Percentiles rank a stretch among this genome's conserved stretches.
Conservation (phyloP, 148 eudicot species). For the Vaccinium macrocarpon region DNA sequence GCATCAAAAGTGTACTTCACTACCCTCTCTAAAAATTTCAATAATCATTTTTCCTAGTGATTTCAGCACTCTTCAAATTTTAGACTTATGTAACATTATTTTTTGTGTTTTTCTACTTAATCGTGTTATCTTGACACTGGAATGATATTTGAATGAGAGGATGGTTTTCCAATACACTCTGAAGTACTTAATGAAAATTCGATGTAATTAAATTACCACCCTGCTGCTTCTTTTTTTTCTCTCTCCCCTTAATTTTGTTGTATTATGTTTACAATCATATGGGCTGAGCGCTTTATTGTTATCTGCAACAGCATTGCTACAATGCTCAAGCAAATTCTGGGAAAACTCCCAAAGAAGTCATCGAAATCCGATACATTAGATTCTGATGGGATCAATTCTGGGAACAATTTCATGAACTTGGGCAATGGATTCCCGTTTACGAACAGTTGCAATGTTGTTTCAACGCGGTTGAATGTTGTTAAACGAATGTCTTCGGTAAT, state of each 20-base stretch:
- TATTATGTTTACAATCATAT: background rate
- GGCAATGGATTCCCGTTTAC: conserved; percentile 30
- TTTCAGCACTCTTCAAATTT: no score
- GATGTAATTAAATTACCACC: background rate
- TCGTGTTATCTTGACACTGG: background rate
- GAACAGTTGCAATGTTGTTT: conserved; percentile 32
- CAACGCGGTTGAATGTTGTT: conserved; percentile 33
- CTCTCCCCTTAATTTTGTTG: background rate
- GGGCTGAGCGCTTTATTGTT: conserved; percentile 6
- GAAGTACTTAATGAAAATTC: background rate
- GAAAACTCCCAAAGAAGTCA: conserved; percentile 43
- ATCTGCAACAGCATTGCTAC: conserved; percentile 12
- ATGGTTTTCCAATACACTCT: background rate
- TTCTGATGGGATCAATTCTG: conserved; percentile 30
- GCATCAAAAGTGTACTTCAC: background rate
- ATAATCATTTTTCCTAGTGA: no score
- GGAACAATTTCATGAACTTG: conserved; percentile 23
- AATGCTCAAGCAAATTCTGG: conserved; percentile 45
- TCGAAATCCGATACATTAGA: conserved; percentile 32
- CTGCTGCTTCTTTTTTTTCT: background rate
- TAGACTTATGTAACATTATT: no score
- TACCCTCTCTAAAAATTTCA: no score
- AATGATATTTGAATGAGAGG: background rate
- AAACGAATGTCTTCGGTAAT: conserved; percentile 50
- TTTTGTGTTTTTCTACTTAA: no score